Base-by-base conservation (phyloP, 2,329 filamentous ascomycete genomes). In the Alternaria tenuissima region DNA sequence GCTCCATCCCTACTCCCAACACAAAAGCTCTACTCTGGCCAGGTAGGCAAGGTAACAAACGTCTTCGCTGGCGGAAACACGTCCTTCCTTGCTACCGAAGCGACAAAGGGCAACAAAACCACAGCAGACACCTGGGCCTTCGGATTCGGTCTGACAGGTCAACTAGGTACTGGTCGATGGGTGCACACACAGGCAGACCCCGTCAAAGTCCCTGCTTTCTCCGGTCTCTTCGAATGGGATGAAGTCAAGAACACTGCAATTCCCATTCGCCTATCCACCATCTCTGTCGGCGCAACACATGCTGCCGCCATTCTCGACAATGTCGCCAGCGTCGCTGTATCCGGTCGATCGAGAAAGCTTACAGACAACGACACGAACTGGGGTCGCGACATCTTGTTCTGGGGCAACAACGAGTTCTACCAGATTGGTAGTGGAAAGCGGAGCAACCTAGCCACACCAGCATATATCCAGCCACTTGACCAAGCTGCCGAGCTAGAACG, bases 381-480 rank as follows among this genome's bases (percentile, higher is more conserved):
- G 87, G 95, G 95, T 49, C 88, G 91, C 5, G 95, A 98, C 76
- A 89, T 94, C 30, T 78, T 98, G 1, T 96, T 92, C 83, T 99
- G 94, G 92, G 95, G 95, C 63, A 93, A 93, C 54, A 99, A 98
- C 72, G 94, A 98, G 81, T 87, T 90, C 76, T 97, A 91, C 78
- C 95, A 99, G 80, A 86, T 99, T 26, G 95, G 95, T 12, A 97
- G 91, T 0, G 94, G 95, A 28, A 96, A 91, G 82, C 83, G 94
- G 63, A 95, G 88, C 72, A 98, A 98, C 73, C 75, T 91, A 9
- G 87, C 87, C 53, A 84, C 85, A 12, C 95, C 95, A 1, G 84
- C 85, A 2, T 94, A 97, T 74, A 93, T 97, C 54, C 87, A 88
- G 32, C 90, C 92, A 14, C 78, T 94, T 42, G 93, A 96, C 63